Conservation (phyloP, 2,329 filamentous ascomycete species). For the Claviceps africana region DNA sequence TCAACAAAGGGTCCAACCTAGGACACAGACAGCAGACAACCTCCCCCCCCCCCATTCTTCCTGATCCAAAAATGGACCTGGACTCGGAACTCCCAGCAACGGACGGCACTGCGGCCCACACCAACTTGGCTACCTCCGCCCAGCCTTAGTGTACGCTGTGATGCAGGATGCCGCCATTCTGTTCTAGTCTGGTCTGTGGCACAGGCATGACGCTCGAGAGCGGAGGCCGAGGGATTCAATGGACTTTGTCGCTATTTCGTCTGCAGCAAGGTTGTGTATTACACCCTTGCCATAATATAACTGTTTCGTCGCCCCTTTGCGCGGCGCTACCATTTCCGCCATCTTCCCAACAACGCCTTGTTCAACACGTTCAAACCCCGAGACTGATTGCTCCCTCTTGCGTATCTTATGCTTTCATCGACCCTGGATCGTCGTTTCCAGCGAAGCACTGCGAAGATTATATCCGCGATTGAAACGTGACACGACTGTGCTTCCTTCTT, state of each 20-base stretch:
- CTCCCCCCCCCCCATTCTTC: no score
- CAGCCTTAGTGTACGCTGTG: conserved; percentile 2
- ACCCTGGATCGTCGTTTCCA: not conserved
- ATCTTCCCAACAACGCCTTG: not conserved
- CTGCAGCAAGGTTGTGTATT: not conserved
- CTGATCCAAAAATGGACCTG: not conserved
- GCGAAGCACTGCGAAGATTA: not conserved
- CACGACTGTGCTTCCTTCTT: not conserved
- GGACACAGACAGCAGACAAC: not conserved
- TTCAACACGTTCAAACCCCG: not conserved
- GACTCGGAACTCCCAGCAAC: not conserved
- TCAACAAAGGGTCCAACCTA: not conserved
- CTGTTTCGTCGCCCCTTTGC: not conserved
- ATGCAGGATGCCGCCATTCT: conserved; percentile 5
- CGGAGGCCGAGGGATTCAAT: no score
- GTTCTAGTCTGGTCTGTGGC: conserved; percentile 2
- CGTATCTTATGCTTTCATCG: not conserved
- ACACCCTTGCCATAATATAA: conserved; percentile 1
- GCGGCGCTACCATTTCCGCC: not conserved
- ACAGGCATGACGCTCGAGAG: not conserved
- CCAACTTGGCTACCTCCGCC: not conserved
- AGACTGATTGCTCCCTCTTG: not conserved
- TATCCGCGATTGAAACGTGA: not conserved
- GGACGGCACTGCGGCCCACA: conserved; percentile 1
- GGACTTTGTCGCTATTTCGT: not conserved